Evolutionary conservation across 106 monocot genomes (phyloP), one percentile per base, ranked within the genome.

Genomic region (Dioscorea zingiberensis): DNA sequence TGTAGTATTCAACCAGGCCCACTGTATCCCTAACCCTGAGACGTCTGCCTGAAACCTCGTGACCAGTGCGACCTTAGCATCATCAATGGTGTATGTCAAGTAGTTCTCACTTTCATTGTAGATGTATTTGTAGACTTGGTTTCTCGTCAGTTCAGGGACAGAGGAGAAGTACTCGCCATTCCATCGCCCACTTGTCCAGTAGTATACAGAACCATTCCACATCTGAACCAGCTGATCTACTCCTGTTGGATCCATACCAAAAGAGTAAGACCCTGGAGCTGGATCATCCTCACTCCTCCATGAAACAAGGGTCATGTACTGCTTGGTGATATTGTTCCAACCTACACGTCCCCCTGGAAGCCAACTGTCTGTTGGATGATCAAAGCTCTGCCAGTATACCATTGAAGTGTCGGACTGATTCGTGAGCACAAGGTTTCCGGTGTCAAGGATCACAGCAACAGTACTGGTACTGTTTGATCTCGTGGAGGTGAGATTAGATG

Each of bases 181-280:
- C 86, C 87, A 83, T 6, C 51, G 8, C 5, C 87, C 78, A 25
- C 78, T 82, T 1, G 25, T 32, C 86, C 86, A 86, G 67, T 71
- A 82, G 10, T 56, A 55, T 26, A 51, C 32, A 8, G 71, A 48
- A 7, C 55, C 47, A 24, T 87, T 87, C 87, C 87, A 87, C 2
- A 67, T 30, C 12, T 68, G 14, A 24, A 83, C 60, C 27, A 62
- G 77, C 56, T 87, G 69, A 25, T 61, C 54, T 0, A 57, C 48
- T 2, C 87, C 83, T 28, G 73, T 66, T 4, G 83, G 83, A 48
- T 87, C 83, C n/a, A 87, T 54, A n/a, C 54, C 75, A 15, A 67
- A 2, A 28, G 73, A 65, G 45, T 53, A 87, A 21, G 68, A 25
- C 13, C 83, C 85, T 1, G 67, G 71, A 3, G 78, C 29, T 7